Evolutionary conservation across 306 rosid species (phyloP).

Genomic region (Cucurbita pepo): DNA sequence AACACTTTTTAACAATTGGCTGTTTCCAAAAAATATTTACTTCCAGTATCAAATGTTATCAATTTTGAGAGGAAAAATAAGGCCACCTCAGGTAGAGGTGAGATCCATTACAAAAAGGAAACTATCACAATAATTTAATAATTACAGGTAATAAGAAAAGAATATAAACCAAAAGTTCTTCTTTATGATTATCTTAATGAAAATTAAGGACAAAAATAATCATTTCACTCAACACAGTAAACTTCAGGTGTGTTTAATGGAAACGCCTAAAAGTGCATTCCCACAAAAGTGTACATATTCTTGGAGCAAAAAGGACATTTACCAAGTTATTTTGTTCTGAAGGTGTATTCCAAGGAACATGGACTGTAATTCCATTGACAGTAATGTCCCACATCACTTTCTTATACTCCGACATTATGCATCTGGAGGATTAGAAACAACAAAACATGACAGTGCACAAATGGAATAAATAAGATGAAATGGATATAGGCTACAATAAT

Average conservation of each 20-base stretch:
- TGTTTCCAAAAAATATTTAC: no score
- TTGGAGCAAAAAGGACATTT: constrained; percentile 4
- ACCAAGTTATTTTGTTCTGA: constrained; percentile 48
- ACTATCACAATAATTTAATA: no score
- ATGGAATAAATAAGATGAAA: not conserved
- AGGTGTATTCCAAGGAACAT: constrained; percentile 44
- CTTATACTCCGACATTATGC: constrained; percentile 35
- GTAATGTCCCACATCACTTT: constrained; percentile 66
- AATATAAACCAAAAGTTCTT: no score
- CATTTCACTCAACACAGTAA: not conserved
- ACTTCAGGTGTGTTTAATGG: not conserved
- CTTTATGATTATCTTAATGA: no score
- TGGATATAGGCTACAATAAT: not conserved
- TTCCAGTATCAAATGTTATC: no score
- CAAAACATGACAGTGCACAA: not conserved
- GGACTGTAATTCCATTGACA: constrained; percentile 27
- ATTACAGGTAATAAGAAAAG: no score
- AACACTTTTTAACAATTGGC: no score
- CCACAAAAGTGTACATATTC: not conserved
- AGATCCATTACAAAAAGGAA: no score
- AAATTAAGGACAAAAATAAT: not conserved
- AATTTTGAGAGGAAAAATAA: no score
- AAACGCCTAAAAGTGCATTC: not conserved
- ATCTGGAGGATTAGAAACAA: constrained; percentile 33
- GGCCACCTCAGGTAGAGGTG: no score